These are phyloP conservation scores for Tuber indicum DNA, from an alignment of 495 filamentous ascomycete species.

Conservation along the genomic window DNA sequence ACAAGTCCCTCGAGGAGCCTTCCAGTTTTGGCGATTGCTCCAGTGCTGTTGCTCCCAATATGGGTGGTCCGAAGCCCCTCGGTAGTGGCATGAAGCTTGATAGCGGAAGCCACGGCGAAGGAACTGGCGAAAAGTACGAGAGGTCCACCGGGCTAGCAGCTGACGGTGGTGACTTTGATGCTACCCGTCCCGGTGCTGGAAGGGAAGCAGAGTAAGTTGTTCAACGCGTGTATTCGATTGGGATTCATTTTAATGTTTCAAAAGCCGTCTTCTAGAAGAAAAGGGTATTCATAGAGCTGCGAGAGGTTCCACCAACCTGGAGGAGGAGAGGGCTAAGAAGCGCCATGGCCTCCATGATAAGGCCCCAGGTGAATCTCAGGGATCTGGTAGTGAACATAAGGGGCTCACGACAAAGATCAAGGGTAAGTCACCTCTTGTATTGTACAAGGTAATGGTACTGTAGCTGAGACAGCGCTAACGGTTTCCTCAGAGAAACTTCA, in stretches of 20 bases:
- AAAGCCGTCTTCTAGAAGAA: conserved; percentile 33
- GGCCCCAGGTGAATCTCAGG: neutral
- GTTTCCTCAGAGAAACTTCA: conserved; percentile 33
- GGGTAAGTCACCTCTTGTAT: conserved; percentile 14
- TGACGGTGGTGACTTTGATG: conserved; percentile 56
- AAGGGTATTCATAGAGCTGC: conserved; percentile 35
- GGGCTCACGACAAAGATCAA: conserved; percentile 31
- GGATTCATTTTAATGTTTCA: conserved; percentile 8
- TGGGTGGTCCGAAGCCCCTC: conserved; percentile 25
- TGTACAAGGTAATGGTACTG: neutral
- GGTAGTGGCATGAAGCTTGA: conserved; percentile 19
- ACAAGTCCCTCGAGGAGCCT: conserved; percentile 41
- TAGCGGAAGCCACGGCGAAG: conserved; percentile 40
- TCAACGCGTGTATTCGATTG: neutral
- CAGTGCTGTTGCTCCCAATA: conserved; percentile 12
- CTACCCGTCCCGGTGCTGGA: conserved; percentile 56
- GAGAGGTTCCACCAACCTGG: neutral
- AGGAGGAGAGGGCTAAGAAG: conserved; percentile 6
- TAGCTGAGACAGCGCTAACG: neutral
- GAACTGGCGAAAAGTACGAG: conserved; percentile 52
- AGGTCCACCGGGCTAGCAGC: conserved; percentile 52
- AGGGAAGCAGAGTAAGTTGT: conserved; percentile 58
- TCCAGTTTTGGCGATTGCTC: conserved; percentile 11
- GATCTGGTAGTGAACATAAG: conserved; percentile 13
- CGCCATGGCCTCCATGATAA: neutral